Conservation (phyloP, 164 flowering plant genomes). For the Kalanchoe fedtschenkoi region DNA sequence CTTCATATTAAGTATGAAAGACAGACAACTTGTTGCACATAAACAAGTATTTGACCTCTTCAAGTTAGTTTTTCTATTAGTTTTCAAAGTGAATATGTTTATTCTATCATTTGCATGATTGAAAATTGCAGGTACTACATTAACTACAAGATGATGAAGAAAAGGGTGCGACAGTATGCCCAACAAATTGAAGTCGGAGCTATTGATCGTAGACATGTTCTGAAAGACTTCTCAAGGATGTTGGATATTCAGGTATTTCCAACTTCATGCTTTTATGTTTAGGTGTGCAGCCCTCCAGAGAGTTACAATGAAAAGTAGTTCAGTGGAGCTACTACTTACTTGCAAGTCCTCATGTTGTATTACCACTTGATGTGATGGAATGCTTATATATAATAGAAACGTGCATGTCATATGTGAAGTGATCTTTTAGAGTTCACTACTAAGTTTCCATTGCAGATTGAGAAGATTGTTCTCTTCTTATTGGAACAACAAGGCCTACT, state of each 20-base stretch:
- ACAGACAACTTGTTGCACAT: background rate
- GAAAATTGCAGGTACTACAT: slow-evolving; percentile 36
- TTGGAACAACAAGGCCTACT: slow-evolving; percentile 69
- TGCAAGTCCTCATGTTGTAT: too few species aligned
- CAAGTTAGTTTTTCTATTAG: background rate
- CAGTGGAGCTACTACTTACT: background rate
- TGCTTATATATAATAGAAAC: too few species aligned
- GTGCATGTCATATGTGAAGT: background rate
- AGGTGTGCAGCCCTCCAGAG: background rate
- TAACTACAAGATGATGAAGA: slow-evolving; percentile 64
- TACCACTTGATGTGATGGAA: too few species aligned
- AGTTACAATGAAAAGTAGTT: background rate
- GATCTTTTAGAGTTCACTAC: background rate
- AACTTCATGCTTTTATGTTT: background rate
- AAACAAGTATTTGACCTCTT: background rate
- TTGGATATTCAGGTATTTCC: slow-evolving; percentile 52
- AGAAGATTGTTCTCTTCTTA: slow-evolving; percentile 55
- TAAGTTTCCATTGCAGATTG: slow-evolving; percentile 33
- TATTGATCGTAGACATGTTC: slow-evolving; percentile 50
- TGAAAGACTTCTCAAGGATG: slow-evolving; percentile 78
- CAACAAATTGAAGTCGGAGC: slow-evolving; percentile 50
- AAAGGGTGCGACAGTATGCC: slow-evolving; percentile 49
- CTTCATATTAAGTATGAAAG: background rate
- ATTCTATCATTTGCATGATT: background rate
- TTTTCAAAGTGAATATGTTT: background rate